Evolutionary conservation across 331 rosid species (phyloP), one percentile per base, ranked within the genome.

Genomic region (Phaseolus coccineus): DNA sequence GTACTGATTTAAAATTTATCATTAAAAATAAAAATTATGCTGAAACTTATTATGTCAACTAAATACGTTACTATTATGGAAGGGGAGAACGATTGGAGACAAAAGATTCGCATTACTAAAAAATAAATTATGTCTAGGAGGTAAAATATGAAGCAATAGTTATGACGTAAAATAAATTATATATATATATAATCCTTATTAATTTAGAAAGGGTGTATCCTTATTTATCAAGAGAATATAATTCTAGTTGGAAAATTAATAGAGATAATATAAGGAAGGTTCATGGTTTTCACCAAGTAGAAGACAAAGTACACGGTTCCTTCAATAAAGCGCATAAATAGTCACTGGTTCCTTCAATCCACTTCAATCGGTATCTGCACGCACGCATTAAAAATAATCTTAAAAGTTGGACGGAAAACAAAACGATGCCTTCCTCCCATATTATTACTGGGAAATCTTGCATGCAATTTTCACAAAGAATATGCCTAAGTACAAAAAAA

Each of bases 401-500:
- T 15, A 13, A 50, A 30, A 13, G 30, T 62, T 24, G 37, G 55
- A 46, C 10, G 22, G 64, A 52, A 55, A 78, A 69, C 63, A 76
- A 78, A 82, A 69, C 27, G 69, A 69, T 42, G 81, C 52, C 64
- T 75, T 64, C 69, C 74, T 71, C 75, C 61, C 64, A 67, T 50
- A 64, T 80, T 55, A 66, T 83, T 83, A 80, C 77, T 77, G 79
- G 61, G 82, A 59, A 52, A 52, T 61, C 33, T 50, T 66, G 81
- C 78, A 42, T 69, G 69, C 69, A 6, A 47, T 44, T 80, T 46
- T 63, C 40, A 65, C 67, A 83, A 83, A 77, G 82, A 86, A 73
- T 83, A 73, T 71, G 39, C 77, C 85, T 83, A 80, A 65, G 80
- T 76, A 83, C 69, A 71, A 80, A 80, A 39, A 80, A 80, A 39